phyloP scores from a whole-genome alignment of 2,329 filamentous ascomycete genomes.

The Fusarium incarnatum region DNA sequence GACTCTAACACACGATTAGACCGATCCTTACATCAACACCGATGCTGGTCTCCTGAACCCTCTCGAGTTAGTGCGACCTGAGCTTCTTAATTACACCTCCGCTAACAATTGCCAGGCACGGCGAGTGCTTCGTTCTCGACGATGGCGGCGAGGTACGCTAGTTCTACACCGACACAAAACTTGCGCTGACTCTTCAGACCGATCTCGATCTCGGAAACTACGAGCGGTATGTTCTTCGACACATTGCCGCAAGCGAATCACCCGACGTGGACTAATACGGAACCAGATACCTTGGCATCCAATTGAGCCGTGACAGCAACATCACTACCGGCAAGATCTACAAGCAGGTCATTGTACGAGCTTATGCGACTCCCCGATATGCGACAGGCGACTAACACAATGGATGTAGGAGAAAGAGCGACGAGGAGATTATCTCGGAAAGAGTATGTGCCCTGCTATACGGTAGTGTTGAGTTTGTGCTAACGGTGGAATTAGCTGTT shows the following conservation, averaged over 20 bases:
- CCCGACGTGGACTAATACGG: not conserved
- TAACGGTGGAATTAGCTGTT: constrained; percentile 19
- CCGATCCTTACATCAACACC: constrained; percentile 63
- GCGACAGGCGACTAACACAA: not conserved
- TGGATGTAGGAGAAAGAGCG: constrained; percentile 66
- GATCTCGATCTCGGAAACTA: constrained; percentile 70
- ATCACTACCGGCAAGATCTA: constrained; percentile 99
- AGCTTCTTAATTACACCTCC: not conserved
- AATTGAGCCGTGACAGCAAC: constrained; percentile 87
- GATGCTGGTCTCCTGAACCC: constrained; percentile 50
- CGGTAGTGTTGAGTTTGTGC: not conserved
- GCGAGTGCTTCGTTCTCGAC: constrained; percentile 88
- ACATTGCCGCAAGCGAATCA: not conserved
- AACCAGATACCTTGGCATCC: constrained; percentile 77
- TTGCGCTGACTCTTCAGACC: constrained; percentile 47
- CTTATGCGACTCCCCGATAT: not conserved
- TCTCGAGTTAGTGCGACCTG: constrained; percentile 46
- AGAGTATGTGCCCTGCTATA: constrained; percentile 15
- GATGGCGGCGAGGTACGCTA: constrained; percentile 61
- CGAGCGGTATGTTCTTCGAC: constrained; percentile 53
- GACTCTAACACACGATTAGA: constrained; percentile 53
- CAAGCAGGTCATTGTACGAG: constrained; percentile 80
- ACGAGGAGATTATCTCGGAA: constrained; percentile 61
- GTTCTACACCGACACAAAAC: not conserved
- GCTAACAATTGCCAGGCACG: constrained; percentile 68